phyloP scores from a whole-genome alignment of 1,284 basidiomycete species.

The Microbotryum violaceum region DNA sequence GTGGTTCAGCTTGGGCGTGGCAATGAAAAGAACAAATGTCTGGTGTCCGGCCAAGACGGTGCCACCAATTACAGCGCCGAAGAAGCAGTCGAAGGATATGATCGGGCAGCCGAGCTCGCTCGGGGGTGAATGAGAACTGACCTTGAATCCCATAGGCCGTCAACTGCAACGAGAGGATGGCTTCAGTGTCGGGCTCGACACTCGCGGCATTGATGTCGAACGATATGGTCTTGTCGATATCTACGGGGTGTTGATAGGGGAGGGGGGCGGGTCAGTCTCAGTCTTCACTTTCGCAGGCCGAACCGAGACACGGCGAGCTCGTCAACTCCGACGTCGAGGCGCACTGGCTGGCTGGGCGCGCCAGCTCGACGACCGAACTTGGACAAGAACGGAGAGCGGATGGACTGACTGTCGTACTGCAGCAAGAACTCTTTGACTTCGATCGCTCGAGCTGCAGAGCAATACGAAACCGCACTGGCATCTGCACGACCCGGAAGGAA shows the following conservation, averaged over 20 bases:
- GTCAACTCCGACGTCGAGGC: too few relatives aligned
- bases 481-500: background rate
- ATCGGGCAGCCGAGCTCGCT: background rate
- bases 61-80: too few relatives aligned
- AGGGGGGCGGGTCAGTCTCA: too few relatives aligned
- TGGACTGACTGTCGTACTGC: slow-evolving; percentile 13
- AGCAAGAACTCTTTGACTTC: slow-evolving; percentile 24
- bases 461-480: slow-evolving; percentile 24
- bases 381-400: background rate
- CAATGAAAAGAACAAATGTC: too few relatives aligned
- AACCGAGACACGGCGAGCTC: too few relatives aligned
- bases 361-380: background rate
- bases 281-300: too few relatives aligned
- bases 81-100: too few relatives aligned
- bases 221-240: background rate
- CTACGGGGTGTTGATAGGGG: too few relatives aligned
- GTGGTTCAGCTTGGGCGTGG: too few relatives aligned
- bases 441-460: slow-evolving; percentile 19
- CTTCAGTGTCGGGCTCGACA: slow-evolving; percentile 59
- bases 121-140: background rate
- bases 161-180: slow-evolving; percentile 66
- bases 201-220: slow-evolving; percentile 32
- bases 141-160: slow-evolving; percentile 61
- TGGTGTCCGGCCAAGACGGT: too few relatives aligned
- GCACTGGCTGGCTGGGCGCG: background rate